Evolutionary conservation across 495 filamentous ascomycete species (phyloP).

Genomic region (Astrothelium macrocarpum): DNA sequence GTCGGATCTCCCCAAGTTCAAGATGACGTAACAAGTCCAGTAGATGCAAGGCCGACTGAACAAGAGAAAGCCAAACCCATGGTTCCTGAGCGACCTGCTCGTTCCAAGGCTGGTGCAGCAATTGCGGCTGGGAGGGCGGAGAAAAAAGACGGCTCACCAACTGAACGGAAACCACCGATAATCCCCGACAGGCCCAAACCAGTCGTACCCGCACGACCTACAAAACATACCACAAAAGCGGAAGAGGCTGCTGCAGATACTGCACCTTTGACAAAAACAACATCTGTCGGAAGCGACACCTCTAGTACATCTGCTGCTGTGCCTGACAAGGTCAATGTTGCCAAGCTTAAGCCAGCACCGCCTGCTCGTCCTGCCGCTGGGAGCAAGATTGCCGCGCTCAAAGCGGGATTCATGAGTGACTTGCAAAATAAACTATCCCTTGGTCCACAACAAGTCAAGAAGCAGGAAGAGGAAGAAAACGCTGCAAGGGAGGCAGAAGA

Average conservation of each 20-base stretch:
- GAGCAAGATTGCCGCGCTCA: slow-evolving; percentile 80
- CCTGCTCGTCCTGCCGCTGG: slow-evolving; percentile 66
- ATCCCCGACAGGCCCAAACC: slow-evolving; percentile 71
- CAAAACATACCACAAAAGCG: slow-evolving; percentile 39
- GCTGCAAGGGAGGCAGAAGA: slow-evolving; percentile 23
- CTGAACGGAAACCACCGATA: slow-evolving; percentile 28
- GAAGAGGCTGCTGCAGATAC: slow-evolving; percentile 30
- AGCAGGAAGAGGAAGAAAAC: slow-evolving; percentile 43
- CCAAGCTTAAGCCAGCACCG: slow-evolving; percentile 42
- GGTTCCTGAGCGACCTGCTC: slow-evolving; percentile 16
- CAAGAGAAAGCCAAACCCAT: slow-evolving; percentile 13
- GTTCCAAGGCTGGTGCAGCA: slow-evolving; percentile 16
- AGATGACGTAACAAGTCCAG: slow-evolving; percentile 20
- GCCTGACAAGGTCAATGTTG: slow-evolving; percentile 7
- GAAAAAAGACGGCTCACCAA: slow-evolving; percentile 22
- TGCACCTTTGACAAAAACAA: slow-evolving; percentile 28
- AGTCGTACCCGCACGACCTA: slow-evolving; percentile 60
- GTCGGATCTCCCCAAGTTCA: slow-evolving; percentile 55
- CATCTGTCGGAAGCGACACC: slow-evolving; percentile 14
- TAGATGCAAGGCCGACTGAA: slow-evolving; percentile 17
- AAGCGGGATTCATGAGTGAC: slow-evolving; percentile 83
- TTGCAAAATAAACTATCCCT: slow-evolving; percentile 75
- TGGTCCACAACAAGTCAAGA: slow-evolving; percentile 63
- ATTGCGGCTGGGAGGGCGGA: slow-evolving; percentile 23
- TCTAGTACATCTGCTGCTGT: neutral